Evolutionary conservation across 1,284 basidiomycete species (phyloP).

Genomic region (Megacollybia platyphylla): DNA sequence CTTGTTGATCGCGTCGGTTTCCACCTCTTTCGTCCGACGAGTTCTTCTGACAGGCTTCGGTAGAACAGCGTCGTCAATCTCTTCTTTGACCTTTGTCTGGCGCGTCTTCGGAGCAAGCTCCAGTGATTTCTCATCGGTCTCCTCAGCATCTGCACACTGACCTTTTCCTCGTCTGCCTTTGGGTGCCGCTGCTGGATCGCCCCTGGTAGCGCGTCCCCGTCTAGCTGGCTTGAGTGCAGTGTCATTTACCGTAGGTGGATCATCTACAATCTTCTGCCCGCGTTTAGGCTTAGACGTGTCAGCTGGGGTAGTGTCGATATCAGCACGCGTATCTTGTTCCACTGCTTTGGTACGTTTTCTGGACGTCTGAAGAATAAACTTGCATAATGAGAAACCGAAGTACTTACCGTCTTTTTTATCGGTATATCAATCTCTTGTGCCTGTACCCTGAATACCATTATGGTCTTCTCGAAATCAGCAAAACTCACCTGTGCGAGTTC

Average conservation of each 20-base stretch:
- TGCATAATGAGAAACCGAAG: no score
- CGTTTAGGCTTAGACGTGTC: no score
- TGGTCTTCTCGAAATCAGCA: no score
- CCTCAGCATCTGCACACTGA: not conserved
- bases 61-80: not conserved
- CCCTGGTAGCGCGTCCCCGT: not conserved
- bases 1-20: not conserved
- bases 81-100: constrained; percentile 2
- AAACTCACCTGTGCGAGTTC: not conserved
- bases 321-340: no score
- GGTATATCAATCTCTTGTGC: no score
- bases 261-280: not conserved
- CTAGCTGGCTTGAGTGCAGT: not conserved
- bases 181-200: not conserved
- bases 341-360: no score
- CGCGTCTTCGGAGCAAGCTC: not conserved
- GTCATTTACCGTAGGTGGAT: not conserved
- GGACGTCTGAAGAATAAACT: no score
- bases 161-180: not conserved
- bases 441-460: no score
- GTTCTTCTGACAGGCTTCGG: not conserved
- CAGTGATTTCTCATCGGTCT: not conserved
- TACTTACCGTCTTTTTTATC: no score
- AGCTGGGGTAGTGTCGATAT: no score
- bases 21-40: not conserved